These are phyloP conservation scores for Chamaecyparis obtusa DNA, from an alignment of 75 land plant genomes.

Conservation along the genomic window DNA sequence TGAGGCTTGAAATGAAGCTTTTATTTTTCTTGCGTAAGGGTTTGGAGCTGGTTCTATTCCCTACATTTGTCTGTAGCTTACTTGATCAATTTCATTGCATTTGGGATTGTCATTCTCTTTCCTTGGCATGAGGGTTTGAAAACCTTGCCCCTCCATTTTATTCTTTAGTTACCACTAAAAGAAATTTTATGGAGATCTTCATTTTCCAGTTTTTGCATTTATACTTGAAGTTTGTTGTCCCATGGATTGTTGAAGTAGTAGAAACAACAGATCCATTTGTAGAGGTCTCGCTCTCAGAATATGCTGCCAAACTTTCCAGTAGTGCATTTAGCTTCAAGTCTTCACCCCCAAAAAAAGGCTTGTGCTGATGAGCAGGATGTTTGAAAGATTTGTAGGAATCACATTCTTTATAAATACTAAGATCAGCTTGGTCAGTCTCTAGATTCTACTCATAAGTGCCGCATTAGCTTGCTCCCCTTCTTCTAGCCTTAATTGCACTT, in stretches of 20 bases:
- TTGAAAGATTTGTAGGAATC: constrained; percentile 43
- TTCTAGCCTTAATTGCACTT: constrained; percentile 77
- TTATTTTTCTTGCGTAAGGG: no score
- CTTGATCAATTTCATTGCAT: no score
- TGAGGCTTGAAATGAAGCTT: no score
- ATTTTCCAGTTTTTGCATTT: constrained; percentile 76
- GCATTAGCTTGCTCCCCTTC: constrained; percentile 89
- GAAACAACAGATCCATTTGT: constrained; percentile 21
- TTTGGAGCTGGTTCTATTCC: no score
- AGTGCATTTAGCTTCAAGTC: constrained; percentile 39
- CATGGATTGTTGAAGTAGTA: constrained; percentile 49
- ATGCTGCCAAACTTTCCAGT: constrained; percentile 15
- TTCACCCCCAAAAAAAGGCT: constrained; percentile 54
- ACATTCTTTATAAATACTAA: constrained; percentile 76
- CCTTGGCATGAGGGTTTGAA: no score
- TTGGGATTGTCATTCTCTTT: no score
- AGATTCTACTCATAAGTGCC: constrained; percentile 84
- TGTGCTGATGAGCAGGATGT: constrained; percentile 32
- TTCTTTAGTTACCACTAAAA: no score
- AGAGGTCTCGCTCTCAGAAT: constrained; percentile 20
- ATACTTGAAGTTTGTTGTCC: constrained; percentile 60
- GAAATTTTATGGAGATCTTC: no score
- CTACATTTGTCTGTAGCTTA: no score
- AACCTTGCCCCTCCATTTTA: no score
- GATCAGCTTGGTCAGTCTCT: constrained; percentile 77